Conservation (phyloP, 179 eudicot species). For the Silene noctiflora region DNA sequence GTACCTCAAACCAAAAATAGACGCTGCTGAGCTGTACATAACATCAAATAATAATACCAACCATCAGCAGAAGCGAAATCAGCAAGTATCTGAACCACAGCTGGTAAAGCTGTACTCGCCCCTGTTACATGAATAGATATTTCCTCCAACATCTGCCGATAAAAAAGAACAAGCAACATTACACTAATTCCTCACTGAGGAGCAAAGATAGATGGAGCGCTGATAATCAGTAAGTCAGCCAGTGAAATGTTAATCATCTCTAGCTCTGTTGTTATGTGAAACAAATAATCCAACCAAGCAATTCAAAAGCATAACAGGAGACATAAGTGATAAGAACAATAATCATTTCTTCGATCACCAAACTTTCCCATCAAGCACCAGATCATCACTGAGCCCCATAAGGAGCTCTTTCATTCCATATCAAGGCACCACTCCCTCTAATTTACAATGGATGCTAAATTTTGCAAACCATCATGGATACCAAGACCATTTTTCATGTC, state of each 20-base stretch:
- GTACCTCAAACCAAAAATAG: background rate
- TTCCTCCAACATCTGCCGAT: slow-evolving; percentile 89
- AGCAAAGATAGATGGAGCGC: background rate
- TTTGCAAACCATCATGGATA: background rate
- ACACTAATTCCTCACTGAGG: slow-evolving; percentile 1
- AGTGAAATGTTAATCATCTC: background rate
- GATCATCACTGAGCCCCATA: background rate
- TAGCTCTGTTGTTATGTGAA: background rate
- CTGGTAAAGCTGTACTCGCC: slow-evolving; percentile 79
- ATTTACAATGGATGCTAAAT: background rate
- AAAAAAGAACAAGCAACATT: slow-evolving; percentile 17
- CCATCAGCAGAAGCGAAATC: slow-evolving; percentile 85
- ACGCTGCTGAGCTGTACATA: slow-evolving; percentile 1
- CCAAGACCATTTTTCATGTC: background rate
- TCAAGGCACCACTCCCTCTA: background rate
- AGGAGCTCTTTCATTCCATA: background rate
- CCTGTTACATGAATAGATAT: slow-evolving; percentile 76
- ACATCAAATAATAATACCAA: slow-evolving; percentile 28
- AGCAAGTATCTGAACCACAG: slow-evolving; percentile 91
- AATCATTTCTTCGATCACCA: background rate
- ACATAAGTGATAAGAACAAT: background rate
- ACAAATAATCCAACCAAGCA: background rate
- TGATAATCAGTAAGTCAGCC: background rate
- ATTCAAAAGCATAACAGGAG: background rate
- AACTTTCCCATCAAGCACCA: background rate